These are phyloP conservation scores for Coemansia sp. DNA, from an alignment of 192 early-diverging fungal species.

Conservation along the genomic window DNA sequence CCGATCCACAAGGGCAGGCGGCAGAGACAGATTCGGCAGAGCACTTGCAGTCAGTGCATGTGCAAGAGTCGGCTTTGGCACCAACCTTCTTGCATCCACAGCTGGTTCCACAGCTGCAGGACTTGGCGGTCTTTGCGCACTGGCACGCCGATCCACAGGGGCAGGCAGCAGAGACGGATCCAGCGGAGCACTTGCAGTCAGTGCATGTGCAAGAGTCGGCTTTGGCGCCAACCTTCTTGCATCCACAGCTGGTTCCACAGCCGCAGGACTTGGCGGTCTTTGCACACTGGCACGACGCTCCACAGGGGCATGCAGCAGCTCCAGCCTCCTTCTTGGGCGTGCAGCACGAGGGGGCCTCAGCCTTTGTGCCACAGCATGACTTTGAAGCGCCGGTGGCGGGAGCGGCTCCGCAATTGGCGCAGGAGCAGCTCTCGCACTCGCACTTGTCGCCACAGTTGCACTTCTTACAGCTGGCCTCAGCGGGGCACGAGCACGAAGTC, in stretches of 20 bases:
- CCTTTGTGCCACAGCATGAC: constrained; percentile 11
- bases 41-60: constrained; percentile 29
- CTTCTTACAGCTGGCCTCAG: constrained; percentile 13
- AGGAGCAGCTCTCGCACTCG: constrained; percentile 22
- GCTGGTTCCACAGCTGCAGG: constrained; percentile 6
- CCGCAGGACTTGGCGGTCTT: neutral
- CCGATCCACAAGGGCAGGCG: constrained; percentile 9
- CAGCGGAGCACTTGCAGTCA: constrained; percentile 16
- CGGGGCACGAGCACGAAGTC: constrained; percentile 26
- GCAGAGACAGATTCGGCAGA: neutral
- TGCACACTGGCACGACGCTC: constrained; percentile 14
- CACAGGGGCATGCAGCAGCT: constrained; percentile 7
- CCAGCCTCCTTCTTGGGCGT: constrained; percentile 1
- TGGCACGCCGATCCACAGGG: constrained; percentile 18
- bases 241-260: constrained; percentile 8
- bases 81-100: constrained; percentile 22
- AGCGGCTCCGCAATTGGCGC: neutral
- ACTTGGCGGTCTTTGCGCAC: neutral
- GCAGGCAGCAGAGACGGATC: neutral
- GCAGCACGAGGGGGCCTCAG: constrained; percentile 12
- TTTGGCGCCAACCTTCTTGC: constrained; percentile 14
- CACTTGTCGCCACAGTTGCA: constrained; percentile 34
- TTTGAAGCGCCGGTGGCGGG: neutral
- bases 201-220: constrained; percentile 19
- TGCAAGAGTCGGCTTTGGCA: constrained; percentile 16